A percentile compares a stretch with the other conserved stretches of the same genome.
Evolutionary conservation across 106 monocot species (phyloP).

Genomic region (Apostasia shenzhenica): DNA sequence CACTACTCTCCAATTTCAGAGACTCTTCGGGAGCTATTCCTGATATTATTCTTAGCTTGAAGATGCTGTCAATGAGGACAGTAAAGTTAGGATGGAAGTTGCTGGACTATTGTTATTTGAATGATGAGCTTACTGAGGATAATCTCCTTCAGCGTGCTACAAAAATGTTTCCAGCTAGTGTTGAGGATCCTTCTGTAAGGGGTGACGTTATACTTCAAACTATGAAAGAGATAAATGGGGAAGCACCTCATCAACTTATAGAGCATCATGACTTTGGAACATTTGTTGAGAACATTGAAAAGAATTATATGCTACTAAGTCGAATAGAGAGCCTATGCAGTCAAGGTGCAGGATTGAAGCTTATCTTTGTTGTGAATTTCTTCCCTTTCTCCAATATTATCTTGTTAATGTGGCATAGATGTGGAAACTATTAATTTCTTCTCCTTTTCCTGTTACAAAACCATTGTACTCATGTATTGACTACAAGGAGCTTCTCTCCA

Average conservation of each 20-base stretch:
- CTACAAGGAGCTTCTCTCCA: background rate
- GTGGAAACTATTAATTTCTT: background rate
- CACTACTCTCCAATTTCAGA: slow-evolving; percentile 19
- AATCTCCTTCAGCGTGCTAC: slow-evolving; percentile 22
- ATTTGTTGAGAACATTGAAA: slow-evolving; percentile 55
- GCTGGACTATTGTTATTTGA: slow-evolving; percentile 71
- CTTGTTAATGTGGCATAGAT: background rate
- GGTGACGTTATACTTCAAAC: slow-evolving; percentile 84
- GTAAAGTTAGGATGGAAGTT: slow-evolving; percentile 82
- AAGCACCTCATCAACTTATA: slow-evolving; percentile 19
- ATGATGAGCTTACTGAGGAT: slow-evolving; percentile 30
- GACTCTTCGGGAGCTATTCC: slow-evolving; percentile 6
- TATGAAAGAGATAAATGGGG: slow-evolving; percentile 51
- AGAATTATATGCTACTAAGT: slow-evolving; percentile 23
- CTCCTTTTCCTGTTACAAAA: too few species aligned
- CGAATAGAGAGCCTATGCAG: slow-evolving; percentile 29
- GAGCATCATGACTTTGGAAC: slow-evolving; percentile 18
- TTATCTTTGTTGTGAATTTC: slow-evolving; percentile 2
- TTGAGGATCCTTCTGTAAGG: slow-evolving; percentile 80
- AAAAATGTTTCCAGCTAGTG: slow-evolving; percentile 70
- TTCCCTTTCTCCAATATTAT: background rate
- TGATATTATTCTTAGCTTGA: slow-evolving; percentile 37
- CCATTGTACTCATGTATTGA: too few species aligned
- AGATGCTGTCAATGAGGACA: slow-evolving; percentile 55
- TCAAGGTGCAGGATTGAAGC: slow-evolving; percentile 13